Conservation (phyloP, 495 filamentous ascomycete species). For the Parathielavia appendiculata region DNA sequence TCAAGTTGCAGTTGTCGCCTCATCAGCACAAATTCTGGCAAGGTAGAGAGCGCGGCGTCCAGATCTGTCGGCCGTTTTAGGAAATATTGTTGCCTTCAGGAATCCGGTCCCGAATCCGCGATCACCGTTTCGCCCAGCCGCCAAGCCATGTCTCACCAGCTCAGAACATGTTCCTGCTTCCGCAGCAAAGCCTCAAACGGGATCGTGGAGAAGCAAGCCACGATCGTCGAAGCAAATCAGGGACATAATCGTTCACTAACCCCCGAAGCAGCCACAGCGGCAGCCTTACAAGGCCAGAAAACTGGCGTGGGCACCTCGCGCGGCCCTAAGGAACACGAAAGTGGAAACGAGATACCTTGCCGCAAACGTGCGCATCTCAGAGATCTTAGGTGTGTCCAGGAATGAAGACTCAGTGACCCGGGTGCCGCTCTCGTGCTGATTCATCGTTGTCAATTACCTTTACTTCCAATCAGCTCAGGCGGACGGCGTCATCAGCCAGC, state of each 20-base stretch:
- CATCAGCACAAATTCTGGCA: too few species aligned
- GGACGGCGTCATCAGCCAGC: background rate
- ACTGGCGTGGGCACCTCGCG: too few species aligned
- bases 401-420: background rate
- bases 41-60: too few species aligned
- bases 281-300: conserved; percentile 4
- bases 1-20: too few species aligned
- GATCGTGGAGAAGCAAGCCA: background rate
- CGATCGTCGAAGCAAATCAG: conserved; percentile 1
- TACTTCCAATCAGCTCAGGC: background rate
- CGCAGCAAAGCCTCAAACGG: background rate
- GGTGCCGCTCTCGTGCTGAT: conserved; percentile 2
- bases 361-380: background rate
- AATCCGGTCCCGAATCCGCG: too few species aligned
- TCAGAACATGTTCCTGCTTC: background rate
- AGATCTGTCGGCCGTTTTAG: background rate
- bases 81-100: too few species aligned
- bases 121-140: background rate
- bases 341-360: background rate
- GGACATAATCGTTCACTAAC: background rate
- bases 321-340: background rate
- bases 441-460: background rate
- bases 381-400: conserved; percentile 5
- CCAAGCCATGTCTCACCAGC: background rate
- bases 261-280: background rate